Evolutionary conservation across 2,329 filamentous ascomycete genomes (phyloP).

Genomic region (Aspergillus awamori): DNA sequence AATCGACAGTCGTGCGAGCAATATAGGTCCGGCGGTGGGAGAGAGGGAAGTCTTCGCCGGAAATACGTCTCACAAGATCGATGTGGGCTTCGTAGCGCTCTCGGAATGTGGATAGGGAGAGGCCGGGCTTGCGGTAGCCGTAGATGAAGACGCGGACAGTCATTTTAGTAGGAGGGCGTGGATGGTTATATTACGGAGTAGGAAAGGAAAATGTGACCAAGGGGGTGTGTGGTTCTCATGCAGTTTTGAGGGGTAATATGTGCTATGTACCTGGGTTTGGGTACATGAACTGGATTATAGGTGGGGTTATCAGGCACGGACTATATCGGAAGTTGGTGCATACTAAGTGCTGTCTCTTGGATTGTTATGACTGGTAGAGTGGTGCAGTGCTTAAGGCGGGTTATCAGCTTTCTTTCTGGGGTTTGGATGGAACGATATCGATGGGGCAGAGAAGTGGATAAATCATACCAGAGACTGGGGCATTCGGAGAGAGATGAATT

Average conservation of each 20-base stretch:
- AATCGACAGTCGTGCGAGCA: conserved; percentile 16
- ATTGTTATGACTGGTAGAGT: too few relatives aligned
- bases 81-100: conserved; percentile 27
- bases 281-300: too few relatives aligned
- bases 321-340: too few relatives aligned
- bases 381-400: too few relatives aligned
- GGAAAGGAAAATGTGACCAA: not conserved
- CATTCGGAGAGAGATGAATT: too few relatives aligned
- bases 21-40: conserved; percentile 26
- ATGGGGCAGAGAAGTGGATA: too few relatives aligned
- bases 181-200: not conserved
- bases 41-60: conserved; percentile 24
- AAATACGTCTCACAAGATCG: conserved; percentile 22
- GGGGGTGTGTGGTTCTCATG: not conserved
- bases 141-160: conserved; percentile 1
- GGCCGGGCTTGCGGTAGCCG: conserved; percentile 24
- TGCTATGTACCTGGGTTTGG: too few relatives aligned
- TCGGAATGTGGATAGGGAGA: conserved; percentile 26
- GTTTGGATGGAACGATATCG: too few relatives aligned
- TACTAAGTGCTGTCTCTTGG: too few relatives aligned
- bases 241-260: not conserved
- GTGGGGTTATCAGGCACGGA: too few relatives aligned
- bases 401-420: too few relatives aligned
- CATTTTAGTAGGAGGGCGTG: not conserved
- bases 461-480: too few relatives aligned